These are phyloP conservation scores for Platismatia glauca DNA, from an alignment of 495 filamentous ascomycete species.

Conservation along the genomic window DNA sequence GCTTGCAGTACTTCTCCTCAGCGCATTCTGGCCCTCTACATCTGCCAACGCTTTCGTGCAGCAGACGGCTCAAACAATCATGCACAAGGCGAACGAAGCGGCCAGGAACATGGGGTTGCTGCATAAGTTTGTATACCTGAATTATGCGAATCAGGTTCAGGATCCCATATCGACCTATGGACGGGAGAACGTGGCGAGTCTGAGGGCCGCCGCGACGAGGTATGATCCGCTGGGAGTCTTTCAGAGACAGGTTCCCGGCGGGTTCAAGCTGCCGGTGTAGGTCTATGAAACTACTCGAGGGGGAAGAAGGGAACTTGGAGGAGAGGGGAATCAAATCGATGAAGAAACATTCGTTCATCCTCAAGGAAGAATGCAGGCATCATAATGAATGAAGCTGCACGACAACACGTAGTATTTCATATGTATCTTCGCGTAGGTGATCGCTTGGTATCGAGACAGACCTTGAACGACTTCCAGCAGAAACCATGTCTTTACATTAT, in stretches of 20 bases:
- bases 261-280: not conserved
- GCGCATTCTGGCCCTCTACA: slow-evolving; percentile 31
- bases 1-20: slow-evolving; percentile 27
- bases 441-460: no score
- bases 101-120: slow-evolving; percentile 15
- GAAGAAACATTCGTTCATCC: no score
- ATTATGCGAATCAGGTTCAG: slow-evolving; percentile 32
- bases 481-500: no score
- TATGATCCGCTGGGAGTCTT: not conserved
- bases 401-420: no score
- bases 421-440: no score
- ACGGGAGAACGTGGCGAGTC: slow-evolving; percentile 26
- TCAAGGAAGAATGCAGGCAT: no score
- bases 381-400: no score
- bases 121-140: slow-evolving; percentile 24
- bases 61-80: slow-evolving; percentile 3
- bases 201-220: slow-evolving; percentile 19
- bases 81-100: slow-evolving; percentile 1
- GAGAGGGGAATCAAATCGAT: no score
- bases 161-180: slow-evolving; percentile 33
- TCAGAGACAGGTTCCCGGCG: not conserved
- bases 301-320: not conserved
- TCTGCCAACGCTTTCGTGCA: slow-evolving; percentile 14
- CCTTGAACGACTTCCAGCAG: no score
- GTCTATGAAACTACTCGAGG: not conserved